A percentile compares a stretch with the other conserved stretches of the same genome.
Conservation (phyloP, 176 grass and related monocot species). For the Alopecurus myosuroides region DNA sequence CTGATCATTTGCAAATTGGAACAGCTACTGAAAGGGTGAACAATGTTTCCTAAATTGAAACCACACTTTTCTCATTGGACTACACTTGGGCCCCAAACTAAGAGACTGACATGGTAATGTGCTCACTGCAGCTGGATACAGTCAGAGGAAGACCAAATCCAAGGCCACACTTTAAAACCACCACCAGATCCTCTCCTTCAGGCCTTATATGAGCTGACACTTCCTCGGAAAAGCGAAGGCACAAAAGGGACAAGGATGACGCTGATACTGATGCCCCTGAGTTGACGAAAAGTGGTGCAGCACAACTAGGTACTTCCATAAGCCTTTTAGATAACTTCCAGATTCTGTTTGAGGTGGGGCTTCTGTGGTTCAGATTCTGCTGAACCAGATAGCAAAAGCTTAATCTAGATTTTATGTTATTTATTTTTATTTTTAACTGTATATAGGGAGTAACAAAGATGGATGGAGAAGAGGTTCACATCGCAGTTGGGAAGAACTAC, state of each 20-base stretch:
- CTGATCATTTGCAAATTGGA: background rate
- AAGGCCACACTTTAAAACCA: slow-evolving; percentile 4
- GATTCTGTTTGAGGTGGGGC: background rate
- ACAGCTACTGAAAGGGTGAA: slow-evolving; percentile 12
- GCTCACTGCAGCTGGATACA: background rate
- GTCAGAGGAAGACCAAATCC: background rate
- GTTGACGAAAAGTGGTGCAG: slow-evolving; percentile 9
- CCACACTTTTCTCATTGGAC: background rate
- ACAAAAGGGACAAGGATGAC: background rate
- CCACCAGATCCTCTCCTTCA: background rate
- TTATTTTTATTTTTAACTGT: background rate
- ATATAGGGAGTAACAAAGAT: slow-evolving; percentile 25
- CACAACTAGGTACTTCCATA: slow-evolving; percentile 20
- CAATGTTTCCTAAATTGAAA: background rate
- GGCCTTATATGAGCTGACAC: slow-evolving; percentile 17
- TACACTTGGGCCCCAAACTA: background rate
- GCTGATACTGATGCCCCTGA: background rate
- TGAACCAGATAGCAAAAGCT: slow-evolving; percentile 14
- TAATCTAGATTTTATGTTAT: background rate
- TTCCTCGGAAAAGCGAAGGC: slow-evolving; percentile 8
- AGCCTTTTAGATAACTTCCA: background rate
- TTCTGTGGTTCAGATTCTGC: background rate
- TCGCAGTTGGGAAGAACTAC: slow-evolving; percentile 32
- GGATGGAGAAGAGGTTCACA: slow-evolving; percentile 44
- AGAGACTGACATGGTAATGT: slow-evolving; percentile 10